A percentile compares a stretch with the other conserved stretches of the same genome.
Evolutionary conservation across 2,329 filamentous ascomycete genomes (phyloP).

Genomic region (Beauveria australis): DNA sequence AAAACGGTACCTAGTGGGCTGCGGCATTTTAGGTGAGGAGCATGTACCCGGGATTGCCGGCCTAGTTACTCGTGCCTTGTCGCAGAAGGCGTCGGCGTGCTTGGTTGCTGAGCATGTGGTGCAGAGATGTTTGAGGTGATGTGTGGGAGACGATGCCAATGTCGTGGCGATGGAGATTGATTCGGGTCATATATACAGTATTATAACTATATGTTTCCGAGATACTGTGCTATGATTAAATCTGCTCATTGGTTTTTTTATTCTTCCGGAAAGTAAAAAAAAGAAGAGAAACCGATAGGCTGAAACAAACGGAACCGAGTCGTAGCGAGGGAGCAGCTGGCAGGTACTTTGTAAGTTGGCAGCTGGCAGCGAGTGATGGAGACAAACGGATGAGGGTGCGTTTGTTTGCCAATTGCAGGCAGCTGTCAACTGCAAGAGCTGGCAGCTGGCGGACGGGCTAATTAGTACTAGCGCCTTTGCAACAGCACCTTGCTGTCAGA

Average conservation of each 20-base stretch:
- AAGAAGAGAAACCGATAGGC: background rate
- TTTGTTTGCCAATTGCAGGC: background rate
- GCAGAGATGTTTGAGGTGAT: slow-evolving; percentile 5
- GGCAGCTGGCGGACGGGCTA: background rate
- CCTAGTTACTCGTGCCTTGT: background rate
- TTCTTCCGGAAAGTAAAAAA: background rate
- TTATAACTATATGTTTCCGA: background rate
- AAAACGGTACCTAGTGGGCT: slow-evolving; percentile 7
- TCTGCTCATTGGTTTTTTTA: background rate
- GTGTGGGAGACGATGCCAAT: background rate
- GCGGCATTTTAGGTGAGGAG: slow-evolving; percentile 10
- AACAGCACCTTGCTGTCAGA: background rate
- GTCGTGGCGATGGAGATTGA: background rate
- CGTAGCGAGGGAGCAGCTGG: background rate
- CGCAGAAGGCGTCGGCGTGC: background rate
- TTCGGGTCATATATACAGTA: background rate
- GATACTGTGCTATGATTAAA: background rate
- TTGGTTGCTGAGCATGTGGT: slow-evolving; percentile 4
- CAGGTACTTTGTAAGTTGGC: background rate
- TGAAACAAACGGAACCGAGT: background rate
- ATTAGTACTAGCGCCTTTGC: background rate
- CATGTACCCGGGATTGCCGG: slow-evolving; percentile 8
- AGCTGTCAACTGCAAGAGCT: background rate
- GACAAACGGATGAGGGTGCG: background rate
- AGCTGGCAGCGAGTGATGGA: slow-evolving; percentile 1